Evolutionary conservation across 2,329 filamentous ascomycete species (phyloP).

Genomic region (Epichloe amarillans): DNA sequence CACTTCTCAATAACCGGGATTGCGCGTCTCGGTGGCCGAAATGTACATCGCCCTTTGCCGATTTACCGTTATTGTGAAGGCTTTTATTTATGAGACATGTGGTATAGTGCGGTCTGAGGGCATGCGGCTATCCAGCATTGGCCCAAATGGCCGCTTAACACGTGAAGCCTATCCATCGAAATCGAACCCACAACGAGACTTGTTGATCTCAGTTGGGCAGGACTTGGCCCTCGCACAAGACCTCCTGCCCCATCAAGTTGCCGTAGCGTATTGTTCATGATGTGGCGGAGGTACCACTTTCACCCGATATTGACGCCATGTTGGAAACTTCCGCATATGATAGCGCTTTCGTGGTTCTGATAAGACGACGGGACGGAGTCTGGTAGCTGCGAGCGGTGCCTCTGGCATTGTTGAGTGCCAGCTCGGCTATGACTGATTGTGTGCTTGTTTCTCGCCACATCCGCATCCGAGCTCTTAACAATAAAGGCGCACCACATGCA

Average conservation of each 20-base stretch:
- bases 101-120: background rate
- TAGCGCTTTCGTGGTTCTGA: background rate
- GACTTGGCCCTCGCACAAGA: background rate
- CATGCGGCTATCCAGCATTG: background rate
- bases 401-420: background rate
- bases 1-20: background rate
- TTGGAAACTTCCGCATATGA: background rate
- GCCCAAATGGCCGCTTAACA: background rate
- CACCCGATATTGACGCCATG: background rate
- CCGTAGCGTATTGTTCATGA: too few species aligned
- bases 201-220: background rate
- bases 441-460: background rate
- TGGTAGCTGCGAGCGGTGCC: background rate
- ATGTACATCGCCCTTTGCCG: background rate
- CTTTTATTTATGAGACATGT: background rate
- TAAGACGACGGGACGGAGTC: background rate
- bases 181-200: background rate
- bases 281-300: background rate
- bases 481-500: background rate
- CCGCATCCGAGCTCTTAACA: background rate
- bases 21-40: background rate
- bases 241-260: too few species aligned
- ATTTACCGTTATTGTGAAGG: too few species aligned
- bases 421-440: background rate
- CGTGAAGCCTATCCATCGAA: background rate